Evolutionary conservation across 2,329 filamentous ascomycete species (phyloP), one percentile per base, ranked within the genome.

Genomic region (Fusarium illudens): DNA sequence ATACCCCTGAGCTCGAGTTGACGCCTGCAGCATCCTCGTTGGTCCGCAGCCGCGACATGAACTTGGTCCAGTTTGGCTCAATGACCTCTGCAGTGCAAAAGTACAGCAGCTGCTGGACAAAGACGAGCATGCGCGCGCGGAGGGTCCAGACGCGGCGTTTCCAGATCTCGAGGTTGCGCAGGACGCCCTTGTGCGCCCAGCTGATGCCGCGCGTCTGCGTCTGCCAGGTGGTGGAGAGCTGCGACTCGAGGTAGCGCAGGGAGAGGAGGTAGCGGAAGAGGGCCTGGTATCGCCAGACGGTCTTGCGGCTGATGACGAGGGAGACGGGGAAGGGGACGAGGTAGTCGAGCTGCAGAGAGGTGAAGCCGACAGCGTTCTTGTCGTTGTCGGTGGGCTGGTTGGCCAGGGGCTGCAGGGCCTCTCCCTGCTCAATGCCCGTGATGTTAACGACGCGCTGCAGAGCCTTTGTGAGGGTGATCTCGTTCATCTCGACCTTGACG

Each of bases 31-130:
- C 63, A 12, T 83, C 81, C 58, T 88, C 86, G 64, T 85, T 86
- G 10, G 83, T 87, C 82, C 90, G 90, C 6, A 98, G 84, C 30
- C 93, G 86, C n/a, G 90, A 89, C 93, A 97, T 97, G 64, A 99
- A 88, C 49, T 90, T 91, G 70, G 93, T 89, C 96, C 96, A 99
- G 78, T 98, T 98, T 4, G 95, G 96, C 79, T 99, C 96, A 57
- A 99, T 96, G 56, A 99, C 96, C 79, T 99, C 96, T 1, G 93
- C 90, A 0, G 96, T 98, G 80, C 94, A 98, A 77, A 97, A 99
- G 79, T 98, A 99, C 6, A 97, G 86, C 34, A 98, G 84, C 77
- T 99, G 96, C 79, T 99, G 96, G 3, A 98, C 93, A 75, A 98
- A 99, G 9, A 97, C 93, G 9, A 98, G 84, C 96, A 99, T 99